Base-by-base conservation (phyloP, 169 alveolate genomes). In the Neospora caninum region DNA sequence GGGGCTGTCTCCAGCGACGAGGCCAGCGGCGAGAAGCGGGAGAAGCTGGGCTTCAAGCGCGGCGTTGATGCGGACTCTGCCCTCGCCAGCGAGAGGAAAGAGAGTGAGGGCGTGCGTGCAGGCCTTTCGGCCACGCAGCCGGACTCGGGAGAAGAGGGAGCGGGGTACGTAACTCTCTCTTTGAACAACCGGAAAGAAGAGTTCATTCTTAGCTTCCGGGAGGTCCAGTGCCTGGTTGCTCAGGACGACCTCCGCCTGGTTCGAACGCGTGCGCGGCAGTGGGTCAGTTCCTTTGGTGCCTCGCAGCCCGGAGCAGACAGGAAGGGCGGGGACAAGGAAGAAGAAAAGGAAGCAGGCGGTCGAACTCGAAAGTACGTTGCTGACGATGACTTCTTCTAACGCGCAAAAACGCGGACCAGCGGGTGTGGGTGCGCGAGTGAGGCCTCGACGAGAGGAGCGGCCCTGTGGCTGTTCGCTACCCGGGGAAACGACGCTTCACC, bases 161-260 rank as follows among this genome's bases (percentile, higher is more conserved):
- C 67, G 13, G 89, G 89, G 27, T 73, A 16, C 67, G n/a, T 91
- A 29, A 58, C 91, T 10, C 27, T 91, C 1, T 34, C 91, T 10
- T 18, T 91, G 39, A 78, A 91, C 43, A 91, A 91, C 45, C 42
- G 94, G 27, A 91, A 80, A 49, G 94, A 91, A 39, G 94, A 91
- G 31, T 91, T 91, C 83, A 69, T 91, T 18, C 84, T 91, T 20
- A 39, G 58, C 31, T 73, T 88, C 39, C 88, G 54, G 22, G 94
- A 91, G n/a, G 89, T 91, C 31, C 78, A 80, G 58, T 73, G 91
- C 42, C 94, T 91, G 1, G 91, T 91, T 2, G 94, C 94, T 0
- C 94, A 91, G 25, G 94, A 91, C 43, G 94, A 91, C 34, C 94
- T 91, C 20, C 42, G 94, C 16, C 91, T 91, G 38, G 94, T 91